Percentiles rank a stretch among this genome's conserved stretches.
Evolutionary conservation across 73 alveolate genomes (phyloP).

Genomic region (Tetrahymena borealis): DNA sequence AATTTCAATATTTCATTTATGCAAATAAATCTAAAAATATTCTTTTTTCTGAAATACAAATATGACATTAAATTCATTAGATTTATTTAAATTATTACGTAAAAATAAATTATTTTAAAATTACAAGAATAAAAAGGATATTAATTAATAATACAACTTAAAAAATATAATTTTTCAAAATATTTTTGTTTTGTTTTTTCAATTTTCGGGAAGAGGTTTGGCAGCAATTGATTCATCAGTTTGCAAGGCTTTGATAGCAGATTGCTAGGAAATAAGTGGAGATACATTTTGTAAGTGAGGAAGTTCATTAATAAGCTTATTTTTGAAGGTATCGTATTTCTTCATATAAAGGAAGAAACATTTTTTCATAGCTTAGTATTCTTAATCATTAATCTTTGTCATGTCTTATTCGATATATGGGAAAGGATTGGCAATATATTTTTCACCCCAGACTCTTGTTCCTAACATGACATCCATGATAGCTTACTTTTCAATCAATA

Average conservation of each 20-base stretch:
- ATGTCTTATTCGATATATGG: conserved; percentile 67
- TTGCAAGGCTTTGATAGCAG: neutral
- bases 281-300: conserved; percentile 25
- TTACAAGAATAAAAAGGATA: too few species aligned
- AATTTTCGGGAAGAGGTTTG: neutral
- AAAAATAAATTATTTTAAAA: too few species aligned
- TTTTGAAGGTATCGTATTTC: conserved; percentile 27
- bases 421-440: conserved; percentile 75
- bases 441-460: conserved; percentile 82
- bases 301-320: conserved; percentile 17
- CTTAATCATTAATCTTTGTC: conserved; percentile 34
- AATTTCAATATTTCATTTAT: too few species aligned
- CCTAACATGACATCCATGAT: conserved; percentile 73
- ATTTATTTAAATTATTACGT: too few species aligned
- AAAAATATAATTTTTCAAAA: neutral
- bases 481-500: conserved; percentile 84
- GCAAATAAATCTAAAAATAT: too few species aligned
- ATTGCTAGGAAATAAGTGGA: neutral
- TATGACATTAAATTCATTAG: too few species aligned
- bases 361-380: conserved; percentile 25
- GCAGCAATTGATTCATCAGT: neutral
- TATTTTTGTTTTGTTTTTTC: neutral
- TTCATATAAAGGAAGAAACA: conserved; percentile 28
- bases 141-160: too few species aligned
- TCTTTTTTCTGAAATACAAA: too few species aligned